Evolutionary conservation across 140 eudicot species (phyloP).

Genomic region (Anethum foeniculum): DNA sequence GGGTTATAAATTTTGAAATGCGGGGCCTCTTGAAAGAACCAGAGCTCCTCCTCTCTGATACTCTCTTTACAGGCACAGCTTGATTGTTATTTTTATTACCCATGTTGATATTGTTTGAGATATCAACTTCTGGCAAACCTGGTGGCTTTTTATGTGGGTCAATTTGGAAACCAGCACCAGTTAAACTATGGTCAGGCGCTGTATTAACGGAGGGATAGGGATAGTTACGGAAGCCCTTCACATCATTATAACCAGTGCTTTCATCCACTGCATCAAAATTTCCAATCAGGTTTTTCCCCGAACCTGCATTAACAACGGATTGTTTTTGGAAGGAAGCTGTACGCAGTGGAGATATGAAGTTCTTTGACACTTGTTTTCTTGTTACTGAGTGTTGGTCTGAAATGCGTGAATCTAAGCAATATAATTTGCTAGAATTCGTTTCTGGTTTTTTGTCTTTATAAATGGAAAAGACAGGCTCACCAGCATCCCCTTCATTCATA

Average conservation of each 20-base stretch:
- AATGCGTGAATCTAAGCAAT: conserved; percentile 18
- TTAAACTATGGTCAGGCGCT: conserved; percentile 8
- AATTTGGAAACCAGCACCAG: conserved; percentile 20
- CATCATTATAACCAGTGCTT: conserved; percentile 20
- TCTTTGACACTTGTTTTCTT: conserved; percentile 27
- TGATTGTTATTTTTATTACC: conserved; percentile 17
- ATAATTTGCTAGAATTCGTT: conserved; percentile 22
- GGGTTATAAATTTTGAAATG: conserved; percentile 60
- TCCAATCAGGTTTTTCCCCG: conserved; percentile 57
- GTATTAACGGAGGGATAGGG: background rate
- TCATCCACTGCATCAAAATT: conserved; percentile 65
- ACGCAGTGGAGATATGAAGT: conserved; percentile 53
- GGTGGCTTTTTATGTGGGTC: conserved; percentile 25
- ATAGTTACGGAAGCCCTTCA: conserved; percentile 6
- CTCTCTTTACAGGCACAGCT: conserved; percentile 42
- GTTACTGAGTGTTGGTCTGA: conserved; percentile 22
- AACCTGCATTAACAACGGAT: conserved; percentile 24
- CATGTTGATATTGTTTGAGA: conserved; percentile 39
- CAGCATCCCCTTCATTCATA: conserved; percentile 38
- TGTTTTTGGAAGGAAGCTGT: conserved; percentile 32
- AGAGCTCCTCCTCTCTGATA: conserved; percentile 36
- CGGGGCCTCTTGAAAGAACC: conserved; percentile 85
- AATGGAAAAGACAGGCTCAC: conserved; percentile 34
- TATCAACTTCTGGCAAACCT: conserved; percentile 46
- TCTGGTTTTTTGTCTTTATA: conserved; percentile 17